These are phyloP conservation scores for Coffea humblotiana DNA, from an alignment of 305 asterid species.

Conservation along the genomic window DNA sequence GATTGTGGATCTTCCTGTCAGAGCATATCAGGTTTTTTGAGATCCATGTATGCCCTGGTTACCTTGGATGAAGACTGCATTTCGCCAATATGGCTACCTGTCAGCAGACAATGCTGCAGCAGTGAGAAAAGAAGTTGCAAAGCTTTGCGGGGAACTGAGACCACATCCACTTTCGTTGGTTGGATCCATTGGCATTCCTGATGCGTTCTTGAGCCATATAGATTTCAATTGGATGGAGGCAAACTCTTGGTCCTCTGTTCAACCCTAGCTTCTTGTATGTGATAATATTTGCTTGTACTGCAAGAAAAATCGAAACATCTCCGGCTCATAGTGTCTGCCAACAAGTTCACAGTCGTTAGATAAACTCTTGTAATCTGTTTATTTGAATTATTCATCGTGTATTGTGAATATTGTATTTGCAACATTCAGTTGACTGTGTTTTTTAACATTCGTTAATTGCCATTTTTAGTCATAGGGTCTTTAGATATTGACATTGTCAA, in stretches of 20 bases:
- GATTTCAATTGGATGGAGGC: slow-evolving; percentile 93
- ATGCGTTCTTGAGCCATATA: slow-evolving; percentile 84
- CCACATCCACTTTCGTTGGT: slow-evolving; percentile 88
- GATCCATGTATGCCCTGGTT: slow-evolving; percentile 62
- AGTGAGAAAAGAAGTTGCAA: slow-evolving; percentile 71
- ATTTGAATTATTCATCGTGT: background rate
- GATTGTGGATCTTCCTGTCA: slow-evolving; percentile 35
- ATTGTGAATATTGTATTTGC: background rate
- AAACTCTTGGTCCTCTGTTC: slow-evolving; percentile 58
- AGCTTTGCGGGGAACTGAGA: slow-evolving; percentile 74
- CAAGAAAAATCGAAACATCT: background rate
- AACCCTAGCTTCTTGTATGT: slow-evolving; percentile 15
- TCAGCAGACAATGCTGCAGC: slow-evolving; percentile 58
- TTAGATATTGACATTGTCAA: background rate
- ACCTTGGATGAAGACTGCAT: slow-evolving; percentile 87
- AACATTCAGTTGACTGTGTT: background rate
- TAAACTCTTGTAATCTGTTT: background rate
- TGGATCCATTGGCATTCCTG: slow-evolving; percentile 80
- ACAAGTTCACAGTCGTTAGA: background rate
- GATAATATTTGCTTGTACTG: background rate
- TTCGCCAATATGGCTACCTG: slow-evolving; percentile 82
- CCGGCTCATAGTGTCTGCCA: background rate
- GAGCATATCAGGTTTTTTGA: slow-evolving; percentile 60
- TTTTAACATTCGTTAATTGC: background rate
- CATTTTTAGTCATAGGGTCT: background rate